A percentile compares a stretch with the other conserved stretches of the same genome.
Conservation (phyloP, 2,329 filamentous ascomycete species). For the Fulvia fulva region DNA sequence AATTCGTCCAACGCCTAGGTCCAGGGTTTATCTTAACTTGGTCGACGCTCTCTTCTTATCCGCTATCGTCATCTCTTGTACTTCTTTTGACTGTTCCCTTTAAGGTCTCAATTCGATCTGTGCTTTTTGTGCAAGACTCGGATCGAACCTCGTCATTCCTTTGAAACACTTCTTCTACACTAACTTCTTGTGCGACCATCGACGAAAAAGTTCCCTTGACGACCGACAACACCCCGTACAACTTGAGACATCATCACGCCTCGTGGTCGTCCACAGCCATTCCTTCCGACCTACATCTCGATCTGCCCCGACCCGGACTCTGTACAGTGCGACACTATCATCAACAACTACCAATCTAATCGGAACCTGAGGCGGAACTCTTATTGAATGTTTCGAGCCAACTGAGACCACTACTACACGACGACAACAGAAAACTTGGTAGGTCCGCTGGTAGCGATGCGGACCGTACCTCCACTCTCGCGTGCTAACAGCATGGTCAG, state of each 20-base stretch:
- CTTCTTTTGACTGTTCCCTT: slow-evolving; percentile 24
- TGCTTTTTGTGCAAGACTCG: slow-evolving; percentile 13
- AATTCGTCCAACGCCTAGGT: slow-evolving; percentile 19
- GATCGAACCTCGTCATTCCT: slow-evolving; percentile 22
- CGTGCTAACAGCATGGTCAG: slow-evolving; percentile 20
- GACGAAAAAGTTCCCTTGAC: slow-evolving; percentile 9
- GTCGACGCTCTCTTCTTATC: slow-evolving; percentile 19
- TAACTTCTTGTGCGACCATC: slow-evolving; percentile 20
- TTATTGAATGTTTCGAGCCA: slow-evolving; percentile 17
- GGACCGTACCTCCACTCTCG: slow-evolving; percentile 14
- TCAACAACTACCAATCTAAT: slow-evolving; percentile 19
- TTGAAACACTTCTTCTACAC: slow-evolving; percentile 21
- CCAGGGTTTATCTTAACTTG: slow-evolving; percentile 31
- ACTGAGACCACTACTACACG: slow-evolving; percentile 10
- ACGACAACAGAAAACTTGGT: slow-evolving; percentile 13
- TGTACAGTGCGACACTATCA: slow-evolving; percentile 21
- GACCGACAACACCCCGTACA: slow-evolving; percentile 9
- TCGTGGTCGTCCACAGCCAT: slow-evolving; percentile 16
- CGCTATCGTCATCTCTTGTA: slow-evolving; percentile 26
- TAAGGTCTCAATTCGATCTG: slow-evolving; percentile 20
- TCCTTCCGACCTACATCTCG: slow-evolving; percentile 18
- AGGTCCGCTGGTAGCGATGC: slow-evolving; percentile 17
- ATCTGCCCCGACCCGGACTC: slow-evolving; percentile 9
- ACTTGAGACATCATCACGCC: slow-evolving; percentile 1
- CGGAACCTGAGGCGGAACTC: slow-evolving; percentile 13